phyloP scores from a whole-genome alignment of 164 flowering plant genomes.

The Kalanchoe fedtschenkoi region DNA sequence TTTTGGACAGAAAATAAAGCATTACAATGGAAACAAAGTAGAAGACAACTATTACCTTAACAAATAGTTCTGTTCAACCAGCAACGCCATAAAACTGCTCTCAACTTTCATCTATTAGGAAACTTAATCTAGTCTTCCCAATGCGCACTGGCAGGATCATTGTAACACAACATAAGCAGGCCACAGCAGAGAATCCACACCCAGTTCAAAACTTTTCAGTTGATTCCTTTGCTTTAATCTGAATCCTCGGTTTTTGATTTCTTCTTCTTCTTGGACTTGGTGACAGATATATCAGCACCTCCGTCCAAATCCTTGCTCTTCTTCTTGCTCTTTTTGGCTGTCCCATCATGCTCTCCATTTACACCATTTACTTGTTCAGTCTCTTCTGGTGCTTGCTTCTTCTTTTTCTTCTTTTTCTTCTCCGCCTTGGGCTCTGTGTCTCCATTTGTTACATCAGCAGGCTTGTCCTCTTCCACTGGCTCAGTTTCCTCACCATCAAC shows the following conservation, averaged over 20 bases:
- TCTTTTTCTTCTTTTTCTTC: constrained; percentile 58
- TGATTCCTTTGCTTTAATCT: no score
- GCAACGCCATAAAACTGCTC: no score
- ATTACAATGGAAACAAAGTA: no score
- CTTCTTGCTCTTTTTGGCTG: constrained; percentile 64
- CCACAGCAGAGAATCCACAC: no score
- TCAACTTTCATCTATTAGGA: no score
- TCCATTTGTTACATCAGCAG: constrained; percentile 24
- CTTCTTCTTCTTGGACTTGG: constrained; percentile 45
- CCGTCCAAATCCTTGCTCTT: constrained; percentile 34
- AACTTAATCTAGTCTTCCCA: no score
- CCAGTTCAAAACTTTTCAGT: no score
- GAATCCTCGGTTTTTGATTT: constrained; percentile 38
- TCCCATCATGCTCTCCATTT: constrained; percentile 35
- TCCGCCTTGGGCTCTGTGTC: constrained; percentile 29
- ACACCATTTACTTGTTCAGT: constrained; percentile 19
- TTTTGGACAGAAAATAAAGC: no score
- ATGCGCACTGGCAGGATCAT: no score
- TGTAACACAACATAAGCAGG: no score
- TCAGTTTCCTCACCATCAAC: constrained; percentile 20
- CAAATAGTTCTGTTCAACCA: no score
- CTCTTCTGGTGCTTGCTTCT: constrained; percentile 21
- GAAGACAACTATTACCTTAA: no score
- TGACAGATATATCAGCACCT: constrained; percentile 24
- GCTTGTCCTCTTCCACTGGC: constrained; percentile 26